A percentile compares a stretch with the other conserved stretches of the same genome.
phyloP scores from a whole-genome alignment of 2,329 filamentous ascomycete genomes.

The Fusarium goolgardi region DNA sequence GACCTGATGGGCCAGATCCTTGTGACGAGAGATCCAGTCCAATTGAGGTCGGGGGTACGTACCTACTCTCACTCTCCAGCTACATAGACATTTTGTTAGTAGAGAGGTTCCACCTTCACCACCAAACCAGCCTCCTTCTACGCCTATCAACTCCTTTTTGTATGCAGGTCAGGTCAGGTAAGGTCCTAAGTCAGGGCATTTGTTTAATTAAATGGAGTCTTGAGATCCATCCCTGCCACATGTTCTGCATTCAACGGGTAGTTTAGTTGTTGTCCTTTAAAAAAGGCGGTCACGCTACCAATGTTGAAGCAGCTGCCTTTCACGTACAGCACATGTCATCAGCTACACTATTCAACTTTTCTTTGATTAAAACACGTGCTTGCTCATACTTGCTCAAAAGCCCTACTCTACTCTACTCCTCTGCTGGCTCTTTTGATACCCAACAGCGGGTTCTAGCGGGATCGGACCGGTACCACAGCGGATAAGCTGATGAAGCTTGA shows the following conservation, averaged over 20 bases:
- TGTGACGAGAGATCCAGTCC: constrained; percentile 31
- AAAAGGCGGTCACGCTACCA: constrained; percentile 30
- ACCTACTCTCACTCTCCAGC: constrained; percentile 1
- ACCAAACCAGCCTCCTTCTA: constrained; percentile 19
- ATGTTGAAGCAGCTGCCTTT: constrained; percentile 9
- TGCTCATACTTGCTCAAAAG: too few species aligned
- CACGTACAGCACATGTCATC: constrained; percentile 11
- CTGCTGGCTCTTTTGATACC: neutral
- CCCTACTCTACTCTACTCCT: neutral
- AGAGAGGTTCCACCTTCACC: constrained; percentile 12
- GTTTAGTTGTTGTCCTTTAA: constrained; percentile 7
- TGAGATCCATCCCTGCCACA: constrained; percentile 24
- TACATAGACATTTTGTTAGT: constrained; percentile 11
- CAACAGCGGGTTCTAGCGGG: constrained; percentile 9
- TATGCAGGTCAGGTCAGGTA: constrained; percentile 24
- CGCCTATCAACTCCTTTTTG: constrained; percentile 23
- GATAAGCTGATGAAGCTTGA: constrained; percentile 35
- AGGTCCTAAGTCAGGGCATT: constrained; percentile 8
- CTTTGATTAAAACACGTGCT: neutral
- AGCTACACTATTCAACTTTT: neutral
- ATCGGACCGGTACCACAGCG: constrained; percentile 30
- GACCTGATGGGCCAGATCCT: constrained; percentile 35
- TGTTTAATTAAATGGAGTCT: constrained; percentile 15
- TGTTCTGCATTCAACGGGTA: constrained; percentile 12
- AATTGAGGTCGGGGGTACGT: constrained; percentile 34